Evolutionary conservation across 768 basidiomycete species (phyloP).

Genomic region (Mycena leptocephala): DNA sequence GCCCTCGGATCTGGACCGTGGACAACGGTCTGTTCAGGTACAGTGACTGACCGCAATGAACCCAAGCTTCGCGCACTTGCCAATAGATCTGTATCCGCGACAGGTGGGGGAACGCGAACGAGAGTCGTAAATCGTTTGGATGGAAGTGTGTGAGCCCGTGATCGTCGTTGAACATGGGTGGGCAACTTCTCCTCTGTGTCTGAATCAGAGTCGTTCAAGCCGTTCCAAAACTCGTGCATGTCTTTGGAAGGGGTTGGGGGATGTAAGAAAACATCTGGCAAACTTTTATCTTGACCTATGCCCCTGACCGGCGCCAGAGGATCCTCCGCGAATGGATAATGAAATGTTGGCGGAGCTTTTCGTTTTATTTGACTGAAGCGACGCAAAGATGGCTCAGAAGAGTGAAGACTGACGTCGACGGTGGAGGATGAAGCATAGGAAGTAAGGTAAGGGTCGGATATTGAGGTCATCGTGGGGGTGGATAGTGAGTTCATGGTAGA

Average conservation of each 20-base stretch:
- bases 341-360: conserved; percentile 29
- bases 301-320: conserved; percentile 62
- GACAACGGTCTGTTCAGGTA: background rate
- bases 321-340: conserved; percentile 64
- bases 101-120: conserved; percentile 30
- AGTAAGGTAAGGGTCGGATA: background rate
- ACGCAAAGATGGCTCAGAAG: background rate
- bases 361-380: conserved; percentile 28
- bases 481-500: conserved; percentile 7
- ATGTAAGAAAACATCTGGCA: background rate
- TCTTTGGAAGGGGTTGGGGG: conserved; percentile 15
- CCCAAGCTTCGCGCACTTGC: background rate
- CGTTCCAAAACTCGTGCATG: conserved; percentile 15
- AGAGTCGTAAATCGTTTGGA: conserved; percentile 20
- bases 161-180: background rate
- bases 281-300: background rate
- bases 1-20: background rate
- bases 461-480: too few relatives aligned
- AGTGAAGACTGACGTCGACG: background rate
- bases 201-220: conserved; percentile 5
- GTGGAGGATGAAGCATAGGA: background rate
- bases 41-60: conserved; percentile 7
- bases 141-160: conserved; percentile 25
- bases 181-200: conserved; percentile 1
- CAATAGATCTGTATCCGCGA: conserved; percentile 11